Conservation (phyloP, 257 asterid genomes). For the Fraxinus americana region DNA sequence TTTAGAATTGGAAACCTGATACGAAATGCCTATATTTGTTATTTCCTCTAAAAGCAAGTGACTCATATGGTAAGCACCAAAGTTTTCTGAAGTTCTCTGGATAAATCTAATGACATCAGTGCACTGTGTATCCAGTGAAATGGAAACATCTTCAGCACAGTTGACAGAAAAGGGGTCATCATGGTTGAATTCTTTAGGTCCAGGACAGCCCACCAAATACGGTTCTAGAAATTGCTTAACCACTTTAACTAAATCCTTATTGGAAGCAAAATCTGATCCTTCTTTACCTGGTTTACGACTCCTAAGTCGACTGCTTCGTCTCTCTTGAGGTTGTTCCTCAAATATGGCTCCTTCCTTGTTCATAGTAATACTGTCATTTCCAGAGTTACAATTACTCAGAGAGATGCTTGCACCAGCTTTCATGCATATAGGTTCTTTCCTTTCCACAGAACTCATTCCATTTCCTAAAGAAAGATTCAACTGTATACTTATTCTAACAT, state of each 20-base stretch:
- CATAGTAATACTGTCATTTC: slow-evolving; percentile 35
- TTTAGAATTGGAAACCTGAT: slow-evolving; percentile 58
- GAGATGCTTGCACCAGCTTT: slow-evolving; percentile 40
- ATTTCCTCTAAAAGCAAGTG: slow-evolving; percentile 86
- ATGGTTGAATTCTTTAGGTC: slow-evolving; percentile 37
- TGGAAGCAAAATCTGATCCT: slow-evolving; percentile 61
- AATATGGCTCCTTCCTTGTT: slow-evolving; percentile 55
- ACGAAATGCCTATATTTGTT: slow-evolving; percentile 50
- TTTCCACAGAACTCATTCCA: slow-evolving; percentile 36
- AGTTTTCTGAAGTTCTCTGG: slow-evolving; percentile 52
- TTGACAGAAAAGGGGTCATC: slow-evolving; percentile 34
- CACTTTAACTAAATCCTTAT: slow-evolving; percentile 76
- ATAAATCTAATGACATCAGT: slow-evolving; percentile 66
- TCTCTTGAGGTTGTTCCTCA: slow-evolving; percentile 96
- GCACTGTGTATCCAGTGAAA: slow-evolving; percentile 55
- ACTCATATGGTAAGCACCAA: slow-evolving; percentile 79
- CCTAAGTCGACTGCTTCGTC: slow-evolving; percentile 95
- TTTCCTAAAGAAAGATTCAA: slow-evolving; percentile 58
- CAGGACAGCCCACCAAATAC: slow-evolving; percentile 52
- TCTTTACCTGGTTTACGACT: slow-evolving; percentile 96
- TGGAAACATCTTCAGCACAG: slow-evolving; percentile 39
- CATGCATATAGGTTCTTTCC: slow-evolving; percentile 37
- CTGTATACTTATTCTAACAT: slow-evolving; percentile 52
- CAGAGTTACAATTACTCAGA: slow-evolving; percentile 40
- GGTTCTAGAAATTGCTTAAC: slow-evolving; percentile 74